Percentiles rank a stretch among this genome's conserved stretches.
Conservation (phyloP, 805 yeast species). For the Clavispora carvajalis region DNA sequence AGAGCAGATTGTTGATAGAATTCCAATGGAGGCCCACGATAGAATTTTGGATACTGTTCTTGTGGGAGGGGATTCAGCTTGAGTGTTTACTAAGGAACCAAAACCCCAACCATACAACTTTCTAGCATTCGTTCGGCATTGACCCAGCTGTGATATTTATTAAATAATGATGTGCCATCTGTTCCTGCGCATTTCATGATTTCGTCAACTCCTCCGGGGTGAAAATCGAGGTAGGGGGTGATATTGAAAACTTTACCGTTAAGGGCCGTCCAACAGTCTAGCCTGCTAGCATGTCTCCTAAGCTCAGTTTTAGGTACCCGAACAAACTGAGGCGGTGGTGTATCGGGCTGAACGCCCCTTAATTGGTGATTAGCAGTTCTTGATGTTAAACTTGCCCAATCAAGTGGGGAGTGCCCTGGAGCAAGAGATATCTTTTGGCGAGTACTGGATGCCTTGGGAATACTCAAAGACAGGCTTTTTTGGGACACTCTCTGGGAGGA, state of each 20-base stretch:
- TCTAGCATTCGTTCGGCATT: constrained; percentile 78
- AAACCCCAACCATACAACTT: constrained; percentile 68
- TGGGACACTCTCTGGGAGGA: constrained; percentile 31
- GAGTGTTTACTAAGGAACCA: constrained; percentile 1
- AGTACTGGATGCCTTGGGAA: neutral
- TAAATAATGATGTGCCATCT: constrained; percentile 75
- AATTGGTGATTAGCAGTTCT: constrained; percentile 42
- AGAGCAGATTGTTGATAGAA: constrained; percentile 50
- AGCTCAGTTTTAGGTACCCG: constrained; percentile 55
- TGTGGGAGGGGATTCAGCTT: constrained; percentile 19
- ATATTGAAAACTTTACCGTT: constrained; percentile 79
- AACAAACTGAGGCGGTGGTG: constrained; percentile 49
- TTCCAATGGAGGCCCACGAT: constrained; percentile 65
- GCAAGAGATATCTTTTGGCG: constrained; percentile 53
- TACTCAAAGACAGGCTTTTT: neutral
- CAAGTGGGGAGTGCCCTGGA: constrained; percentile 83
- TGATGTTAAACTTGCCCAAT: constrained; percentile 67
- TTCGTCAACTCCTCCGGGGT: constrained; percentile 88
- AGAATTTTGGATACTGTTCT: constrained; percentile 52
- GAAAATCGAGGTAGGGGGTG: constrained; percentile 78
- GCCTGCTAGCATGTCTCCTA: constrained; percentile 47
- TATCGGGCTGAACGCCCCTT: constrained; percentile 45
- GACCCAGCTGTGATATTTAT: constrained; percentile 70
- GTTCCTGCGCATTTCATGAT: constrained; percentile 74
- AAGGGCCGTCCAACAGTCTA: constrained; percentile 83